Base-by-base conservation (phyloP, 2,329 filamentous ascomycete species). In the Dactylonectria estremocensis region DNA sequence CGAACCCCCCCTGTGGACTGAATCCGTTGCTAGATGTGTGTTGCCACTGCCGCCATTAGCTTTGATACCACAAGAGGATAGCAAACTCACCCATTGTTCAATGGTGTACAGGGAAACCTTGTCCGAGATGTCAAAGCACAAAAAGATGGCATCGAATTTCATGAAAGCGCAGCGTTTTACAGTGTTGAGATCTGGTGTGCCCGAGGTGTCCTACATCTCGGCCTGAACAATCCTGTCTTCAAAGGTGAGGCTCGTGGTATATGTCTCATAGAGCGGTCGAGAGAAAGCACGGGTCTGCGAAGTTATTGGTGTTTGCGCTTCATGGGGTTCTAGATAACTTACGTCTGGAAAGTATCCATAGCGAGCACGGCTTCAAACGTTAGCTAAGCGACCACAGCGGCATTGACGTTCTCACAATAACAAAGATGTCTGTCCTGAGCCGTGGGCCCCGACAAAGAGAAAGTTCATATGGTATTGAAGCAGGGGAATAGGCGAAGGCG, bases 131-230 rank as follows among this genome's bases (percentile, higher is more conserved):
- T 83, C 81, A 61, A 82, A 83, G 64, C 81, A 83, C 35, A 83
- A 72, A 62, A 83, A 81, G 0, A 83, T 70, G 2, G 76, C 79
- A 4, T 83, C 80, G 80, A 79, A 83, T 6, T 71, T 49, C 13
- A 82, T 78, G 65, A 81, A 81, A 20, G 77, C 76, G 33, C 82
- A 61, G 5, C 74, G 74, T 53, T 78, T 72, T 7, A 83, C 76
- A 2, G 75, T 80, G 53, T 76, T 77, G 37, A 83, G 72, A 50
- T 83, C 81, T 3, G 78, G 77, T 24, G 79, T 77, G 70, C 81
- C 81, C 28, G 81, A 83, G 68, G 80, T 83, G 66, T 83, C 81
- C 81, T 80, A 83, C 64, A 82, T 62, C 72, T 83, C 81, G 56
- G 80, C 68, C 64, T 72, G 73, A 1, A 74, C 75, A 49, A 74